Evolutionary conservation across 352 stramenopile species (phyloP).

Genomic region (Pythium rishiriense): DNA sequence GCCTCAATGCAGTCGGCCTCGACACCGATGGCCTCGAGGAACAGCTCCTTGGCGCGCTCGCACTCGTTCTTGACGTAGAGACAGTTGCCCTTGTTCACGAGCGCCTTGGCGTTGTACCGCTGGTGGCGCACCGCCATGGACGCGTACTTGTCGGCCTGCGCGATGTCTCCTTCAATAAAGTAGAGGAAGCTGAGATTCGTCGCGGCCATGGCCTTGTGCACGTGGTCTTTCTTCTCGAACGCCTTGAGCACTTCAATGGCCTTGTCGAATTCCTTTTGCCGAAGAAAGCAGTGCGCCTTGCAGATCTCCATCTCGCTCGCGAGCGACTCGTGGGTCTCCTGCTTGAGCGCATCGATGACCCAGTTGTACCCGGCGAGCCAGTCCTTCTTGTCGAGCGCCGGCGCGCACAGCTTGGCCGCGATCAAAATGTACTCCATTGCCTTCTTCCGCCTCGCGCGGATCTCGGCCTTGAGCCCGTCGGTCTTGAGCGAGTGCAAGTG

Average conservation of each 20-base stretch:
- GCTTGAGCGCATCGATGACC: constrained; percentile 92
- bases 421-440: constrained; percentile 92
- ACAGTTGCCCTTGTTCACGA: constrained; percentile 98
- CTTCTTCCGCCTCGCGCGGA: constrained; percentile 72
- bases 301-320: constrained; percentile 91
- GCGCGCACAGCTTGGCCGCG: constrained; percentile 93
- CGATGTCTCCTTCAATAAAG: constrained; percentile 93
- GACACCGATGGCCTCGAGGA: constrained; percentile 93
- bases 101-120: constrained; percentile 95
- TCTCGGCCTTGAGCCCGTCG: constrained; percentile 78
- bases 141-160: constrained; percentile 91
- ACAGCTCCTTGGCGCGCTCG: constrained; percentile 93
- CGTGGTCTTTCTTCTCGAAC: constrained; percentile 95
- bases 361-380: constrained; percentile 93
- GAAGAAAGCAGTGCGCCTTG: constrained; percentile 89
- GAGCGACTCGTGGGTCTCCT: constrained; percentile 89
- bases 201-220: constrained; percentile 92
- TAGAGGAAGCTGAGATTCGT: constrained; percentile 97
- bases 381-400: constrained; percentile 91
- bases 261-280: constrained; percentile 93
- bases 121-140: constrained; percentile 91
- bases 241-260: constrained; percentile 93
- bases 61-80: constrained; percentile 94
- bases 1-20: constrained; percentile 95
- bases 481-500: constrained; percentile 64